Percentiles rank a stretch among this genome's conserved stretches.
Evolutionary conservation across 2,329 filamentous ascomycete species (phyloP).

Genomic region (Botrytis tulipae): DNA sequence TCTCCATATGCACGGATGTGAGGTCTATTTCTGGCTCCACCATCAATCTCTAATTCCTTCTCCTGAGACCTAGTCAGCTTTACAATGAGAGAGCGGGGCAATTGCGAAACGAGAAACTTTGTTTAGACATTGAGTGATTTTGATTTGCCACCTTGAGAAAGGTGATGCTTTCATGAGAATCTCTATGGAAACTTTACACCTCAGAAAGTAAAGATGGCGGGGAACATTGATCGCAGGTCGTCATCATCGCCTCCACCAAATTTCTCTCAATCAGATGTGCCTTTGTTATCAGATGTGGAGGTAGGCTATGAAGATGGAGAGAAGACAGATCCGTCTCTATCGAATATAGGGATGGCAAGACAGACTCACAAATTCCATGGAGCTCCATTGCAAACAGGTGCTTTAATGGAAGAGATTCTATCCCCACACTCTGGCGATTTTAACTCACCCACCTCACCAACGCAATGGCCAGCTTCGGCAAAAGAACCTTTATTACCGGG

Average conservation of each 20-base stretch:
- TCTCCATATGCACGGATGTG: conserved; percentile 10
- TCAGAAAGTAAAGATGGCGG: conserved; percentile 12
- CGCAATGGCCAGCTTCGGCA: conserved; percentile 1
- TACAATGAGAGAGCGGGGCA: neutral
- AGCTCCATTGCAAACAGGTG: conserved; percentile 3
- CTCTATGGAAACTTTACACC: neutral
- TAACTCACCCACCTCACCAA: neutral
- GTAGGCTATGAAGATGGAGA: neutral
- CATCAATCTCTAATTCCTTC: conserved; percentile 21
- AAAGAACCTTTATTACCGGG: conserved; percentile 14
- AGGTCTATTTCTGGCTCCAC: conserved; percentile 17
- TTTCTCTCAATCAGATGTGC: neutral
- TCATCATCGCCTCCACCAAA: neutral
- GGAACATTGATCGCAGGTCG: neutral
- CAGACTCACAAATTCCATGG: neutral
- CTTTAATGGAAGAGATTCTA: conserved; percentile 2
- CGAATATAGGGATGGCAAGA: neutral
- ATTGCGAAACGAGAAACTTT: neutral
- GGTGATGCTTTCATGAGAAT: neutral
- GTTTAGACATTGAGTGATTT: neutral
- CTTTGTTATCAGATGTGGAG: conserved; percentile 4
- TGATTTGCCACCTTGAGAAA: neutral
- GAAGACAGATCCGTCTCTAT: neutral
- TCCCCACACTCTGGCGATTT: neutral
- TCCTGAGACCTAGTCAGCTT: conserved; percentile 11